phyloP scores from a whole-genome alignment of 306 rosid genomes.

The Pyrus communis region DNA sequence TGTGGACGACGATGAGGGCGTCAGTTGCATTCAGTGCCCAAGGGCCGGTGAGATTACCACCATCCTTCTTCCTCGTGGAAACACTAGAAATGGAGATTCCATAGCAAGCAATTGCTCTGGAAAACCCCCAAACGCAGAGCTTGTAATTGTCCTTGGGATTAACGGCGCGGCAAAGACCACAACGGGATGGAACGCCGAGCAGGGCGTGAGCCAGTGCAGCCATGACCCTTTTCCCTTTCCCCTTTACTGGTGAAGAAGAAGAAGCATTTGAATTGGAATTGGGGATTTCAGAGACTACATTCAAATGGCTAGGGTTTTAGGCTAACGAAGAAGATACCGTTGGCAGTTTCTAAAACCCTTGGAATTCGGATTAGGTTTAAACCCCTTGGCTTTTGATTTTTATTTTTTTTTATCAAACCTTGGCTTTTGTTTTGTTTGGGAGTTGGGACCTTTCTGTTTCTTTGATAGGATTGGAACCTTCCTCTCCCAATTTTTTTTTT shows the following conservation, averaged over 20 bases:
- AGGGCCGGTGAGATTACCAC: conserved; percentile 26
- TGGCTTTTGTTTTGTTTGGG: not conserved
- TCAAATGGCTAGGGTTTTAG: not conserved
- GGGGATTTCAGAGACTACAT: not conserved
- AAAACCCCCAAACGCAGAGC: not conserved
- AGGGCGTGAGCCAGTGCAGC: conserved; percentile 44
- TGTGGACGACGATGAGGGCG: conserved; percentile 33
- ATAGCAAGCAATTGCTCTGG: conserved; percentile 9
- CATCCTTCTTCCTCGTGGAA: conserved; percentile 11
- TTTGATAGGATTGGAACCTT: not conserved
- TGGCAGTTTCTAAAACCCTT: conserved; percentile 6
- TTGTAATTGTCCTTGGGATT: not conserved
- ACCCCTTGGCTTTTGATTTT: not conserved
- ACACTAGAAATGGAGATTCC: conserved; percentile 27
- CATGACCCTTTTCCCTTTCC: conserved; percentile 15
- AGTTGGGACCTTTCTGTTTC: not conserved
- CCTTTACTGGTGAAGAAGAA: not conserved
- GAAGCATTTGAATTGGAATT: not conserved
- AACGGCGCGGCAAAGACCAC: not conserved
- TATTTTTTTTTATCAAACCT: too few species aligned
- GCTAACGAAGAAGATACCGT: not conserved
- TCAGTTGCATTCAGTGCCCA: conserved; percentile 52
- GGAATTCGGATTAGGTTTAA: conserved; percentile 1
- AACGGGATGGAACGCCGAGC: conserved; percentile 34
- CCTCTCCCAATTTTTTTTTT: not conserved